Base-by-base conservation (phyloP, 345 rosid species). In the Punica granatum region DNA sequence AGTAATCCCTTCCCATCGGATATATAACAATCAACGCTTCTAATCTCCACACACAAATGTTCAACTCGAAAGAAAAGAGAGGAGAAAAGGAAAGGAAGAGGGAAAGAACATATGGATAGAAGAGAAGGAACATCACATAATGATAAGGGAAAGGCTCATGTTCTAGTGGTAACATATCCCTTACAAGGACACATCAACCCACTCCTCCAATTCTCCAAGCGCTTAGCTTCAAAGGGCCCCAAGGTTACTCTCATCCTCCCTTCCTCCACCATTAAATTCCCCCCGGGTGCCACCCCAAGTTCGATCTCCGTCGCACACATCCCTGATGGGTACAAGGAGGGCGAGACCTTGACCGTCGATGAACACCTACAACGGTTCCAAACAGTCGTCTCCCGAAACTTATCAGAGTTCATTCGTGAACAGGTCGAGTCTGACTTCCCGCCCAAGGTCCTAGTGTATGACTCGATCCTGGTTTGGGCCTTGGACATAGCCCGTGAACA, bases 141-240 rank as follows among this genome's bases (percentile, higher is more conserved):
- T 14, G 16, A n/a, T n/a, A n/a, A n/a, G 2, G 48, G 16, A 43
- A 12, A 11, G 14, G 48, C 51, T 21, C 71, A 60, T 15, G 54
- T 60, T 35, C 32, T 69, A 13, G 84, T 79, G 31, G 32, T 82
- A 53, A 76, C 87, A 13, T 78, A 67, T 65, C 80, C 84, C 9
- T 66, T 26, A 15, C 91, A 84, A 78, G 88, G 92, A 59, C 92
- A 82, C 81, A 46, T 86, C 37, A 84, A 81, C 67, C 92, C 92
- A 32, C 62, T 84, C 78, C 70, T 82, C 30, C 86, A 86, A 21
- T 82, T 84, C 77, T 83, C 79, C 72, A 82, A 83, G 64, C 81
- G 83, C 46, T 74, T 87, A 64, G 86, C 73, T 42, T 77, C 81
- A 3, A 82, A 82, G 65, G 84, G 89, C 63, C 74, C 78, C 19